phyloP scores from a whole-genome alignment of 139 green algal genomes.

The Pleodorina starrii region DNA sequence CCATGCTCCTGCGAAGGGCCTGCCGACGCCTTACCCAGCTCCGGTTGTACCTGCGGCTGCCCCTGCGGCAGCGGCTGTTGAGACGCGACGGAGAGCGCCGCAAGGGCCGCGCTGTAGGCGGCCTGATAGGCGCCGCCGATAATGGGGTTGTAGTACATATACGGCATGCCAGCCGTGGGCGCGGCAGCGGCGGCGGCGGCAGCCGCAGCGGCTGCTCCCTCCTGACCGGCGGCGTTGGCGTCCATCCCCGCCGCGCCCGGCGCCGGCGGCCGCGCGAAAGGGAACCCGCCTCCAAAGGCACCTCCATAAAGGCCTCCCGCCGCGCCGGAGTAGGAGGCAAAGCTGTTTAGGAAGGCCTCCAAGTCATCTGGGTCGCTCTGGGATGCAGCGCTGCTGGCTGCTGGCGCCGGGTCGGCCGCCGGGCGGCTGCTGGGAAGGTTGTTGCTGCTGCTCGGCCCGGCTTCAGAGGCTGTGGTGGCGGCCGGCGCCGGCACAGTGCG shows the following conservation, averaged over 20 bases:
- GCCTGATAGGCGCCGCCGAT: slow-evolving; percentile 67
- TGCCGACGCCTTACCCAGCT: too few species aligned
- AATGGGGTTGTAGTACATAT: slow-evolving; percentile 56
- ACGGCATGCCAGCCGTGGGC: not conserved
- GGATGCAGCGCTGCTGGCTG: not conserved
- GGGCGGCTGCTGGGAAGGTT: not conserved
- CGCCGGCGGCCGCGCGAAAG: not conserved
- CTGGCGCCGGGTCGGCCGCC: not conserved
- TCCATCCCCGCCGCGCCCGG: not conserved
- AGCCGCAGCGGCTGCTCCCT: not conserved
- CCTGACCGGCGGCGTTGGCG: not conserved
- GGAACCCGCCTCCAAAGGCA: not conserved
- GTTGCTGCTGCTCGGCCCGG: not conserved
- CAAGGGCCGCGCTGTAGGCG: slow-evolving; percentile 65
- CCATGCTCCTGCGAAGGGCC: not conserved
- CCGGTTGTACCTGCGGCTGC: not conserved
- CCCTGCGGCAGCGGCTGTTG: not conserved
- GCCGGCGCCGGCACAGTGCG: not conserved
- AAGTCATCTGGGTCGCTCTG: not conserved
- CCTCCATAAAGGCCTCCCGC: not conserved
- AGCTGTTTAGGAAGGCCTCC: not conserved
- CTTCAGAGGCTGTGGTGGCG: not conserved
- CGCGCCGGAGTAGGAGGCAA: not conserved
- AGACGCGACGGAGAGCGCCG: not conserved
- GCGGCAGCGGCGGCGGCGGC: not conserved